phyloP scores from a whole-genome alignment of 495 filamentous ascomycete genomes.

The Eremomyces bilateralis region DNA sequence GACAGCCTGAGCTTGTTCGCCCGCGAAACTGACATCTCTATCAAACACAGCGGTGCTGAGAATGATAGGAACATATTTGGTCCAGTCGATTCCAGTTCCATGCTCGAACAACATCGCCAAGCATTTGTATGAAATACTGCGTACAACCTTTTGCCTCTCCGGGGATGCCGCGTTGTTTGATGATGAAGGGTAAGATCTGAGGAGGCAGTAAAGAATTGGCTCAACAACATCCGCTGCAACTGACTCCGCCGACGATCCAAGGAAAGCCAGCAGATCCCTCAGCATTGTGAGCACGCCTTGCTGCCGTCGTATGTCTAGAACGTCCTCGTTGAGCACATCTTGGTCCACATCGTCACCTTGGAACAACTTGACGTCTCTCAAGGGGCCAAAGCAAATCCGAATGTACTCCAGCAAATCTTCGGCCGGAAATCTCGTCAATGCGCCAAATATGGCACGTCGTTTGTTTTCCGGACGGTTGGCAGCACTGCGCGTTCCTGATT shows the following conservation, averaged over 20 bases:
- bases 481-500: constrained; percentile 45
- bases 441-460: constrained; percentile 40
- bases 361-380: constrained; percentile 34
- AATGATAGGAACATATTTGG: constrained; percentile 41
- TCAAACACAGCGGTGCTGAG: constrained; percentile 54
- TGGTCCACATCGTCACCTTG: constrained; percentile 28
- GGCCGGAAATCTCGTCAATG: constrained; percentile 35
- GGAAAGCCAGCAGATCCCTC: constrained; percentile 62
- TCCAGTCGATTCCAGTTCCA: constrained; percentile 44
- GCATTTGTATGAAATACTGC: constrained; percentile 56
- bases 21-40: constrained; percentile 55
- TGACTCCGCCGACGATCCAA: constrained; percentile 42
- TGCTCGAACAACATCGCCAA: constrained; percentile 54
- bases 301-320: constrained; percentile 50
- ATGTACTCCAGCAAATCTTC: constrained; percentile 59
- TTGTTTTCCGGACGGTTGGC: constrained; percentile 36
- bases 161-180: constrained; percentile 29
- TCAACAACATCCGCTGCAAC: constrained; percentile 44
- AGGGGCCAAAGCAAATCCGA: constrained; percentile 53
- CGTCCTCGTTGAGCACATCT: constrained; percentile 26
- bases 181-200: constrained; percentile 40
- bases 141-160: constrained; percentile 45
- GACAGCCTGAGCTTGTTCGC: constrained; percentile 71
- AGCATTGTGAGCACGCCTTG: constrained; percentile 78
- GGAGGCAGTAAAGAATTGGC: constrained; percentile 55